Conservation (phyloP, 495 filamentous ascomycete species). For the Hypoxylon perforatum region DNA sequence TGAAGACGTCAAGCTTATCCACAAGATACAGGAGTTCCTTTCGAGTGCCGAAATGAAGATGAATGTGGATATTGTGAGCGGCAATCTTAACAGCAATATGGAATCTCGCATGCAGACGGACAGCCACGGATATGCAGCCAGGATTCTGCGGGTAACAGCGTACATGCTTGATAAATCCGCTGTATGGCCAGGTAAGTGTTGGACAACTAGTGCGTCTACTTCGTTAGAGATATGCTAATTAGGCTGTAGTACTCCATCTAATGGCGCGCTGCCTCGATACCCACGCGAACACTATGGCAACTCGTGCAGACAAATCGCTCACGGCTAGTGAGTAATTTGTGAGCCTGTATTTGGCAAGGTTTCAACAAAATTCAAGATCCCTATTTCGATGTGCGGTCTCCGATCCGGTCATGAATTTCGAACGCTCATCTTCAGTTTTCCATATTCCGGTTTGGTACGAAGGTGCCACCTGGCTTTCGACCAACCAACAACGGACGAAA, state of each 20-base stretch:
- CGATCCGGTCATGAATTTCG: too few species aligned
- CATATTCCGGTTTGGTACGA: too few species aligned
- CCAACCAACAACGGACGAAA: too few species aligned
- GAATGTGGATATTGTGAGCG: constrained; percentile 61
- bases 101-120: constrained; percentile 66
- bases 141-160: constrained; percentile 87
- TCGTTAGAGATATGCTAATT: constrained; percentile 9
- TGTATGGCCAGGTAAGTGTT: constrained; percentile 86
- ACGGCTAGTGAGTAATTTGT: constrained; percentile 45
- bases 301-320: constrained; percentile 73
- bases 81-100: constrained; percentile 57
- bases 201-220: background rate
- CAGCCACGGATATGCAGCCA: constrained; percentile 81
- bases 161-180: constrained; percentile 89
- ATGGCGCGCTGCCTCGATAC: constrained; percentile 89
- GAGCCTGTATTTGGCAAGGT: background rate
- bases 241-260: constrained; percentile 75
- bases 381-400: background rate
- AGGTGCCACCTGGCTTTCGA: too few species aligned
- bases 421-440: too few species aligned
- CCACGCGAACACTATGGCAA: constrained; percentile 82
- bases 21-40: constrained; percentile 86
- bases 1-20: constrained; percentile 87
- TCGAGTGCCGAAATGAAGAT: constrained; percentile 84
- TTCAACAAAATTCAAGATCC: constrained; percentile 17